These are phyloP conservation scores for Mucor ambiguus DNA, from an alignment of 371 early-diverging fungal genomes.

Conservation along the genomic window DNA sequence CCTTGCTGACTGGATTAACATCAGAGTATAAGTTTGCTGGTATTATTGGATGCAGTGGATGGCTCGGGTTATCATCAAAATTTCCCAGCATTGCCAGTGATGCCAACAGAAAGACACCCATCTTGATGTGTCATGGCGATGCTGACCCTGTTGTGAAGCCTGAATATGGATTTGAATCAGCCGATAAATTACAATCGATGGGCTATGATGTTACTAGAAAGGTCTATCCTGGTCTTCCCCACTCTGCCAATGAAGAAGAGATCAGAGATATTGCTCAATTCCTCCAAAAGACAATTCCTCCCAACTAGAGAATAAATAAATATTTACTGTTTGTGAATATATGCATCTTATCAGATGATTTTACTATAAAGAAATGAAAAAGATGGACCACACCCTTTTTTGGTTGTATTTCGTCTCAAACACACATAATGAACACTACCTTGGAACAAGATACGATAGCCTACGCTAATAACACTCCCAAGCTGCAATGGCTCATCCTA, in stretches of 20 bases:
- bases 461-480: not conserved
- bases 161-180: slow-evolving; percentile 71
- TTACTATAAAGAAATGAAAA: not conserved
- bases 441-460: not conserved
- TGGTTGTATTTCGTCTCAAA: not conserved
- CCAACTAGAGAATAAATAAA: slow-evolving; percentile 5
- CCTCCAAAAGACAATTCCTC: slow-evolving; percentile 22
- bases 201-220: slow-evolving; percentile 78
- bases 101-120: slow-evolving; percentile 78
- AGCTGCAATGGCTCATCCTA: slow-evolving; percentile 23
- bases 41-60: slow-evolving; percentile 78
- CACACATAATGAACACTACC: not conserved
- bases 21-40: slow-evolving; percentile 70
- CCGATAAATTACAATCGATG: slow-evolving; percentile 61
- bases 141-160: slow-evolving; percentile 78
- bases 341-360: not conserved
- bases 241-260: slow-evolving; percentile 78
- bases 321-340: not conserved
- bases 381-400: not conserved
- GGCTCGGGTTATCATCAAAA: slow-evolving; percentile 72
- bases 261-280: slow-evolving; percentile 73
- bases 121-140: slow-evolving; percentile 90
- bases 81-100: slow-evolving; percentile 61
- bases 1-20: slow-evolving; percentile 76
- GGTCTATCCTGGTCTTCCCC: slow-evolving; percentile 80